These are phyloP conservation scores for Papiliotrema nemorosa DNA, from an alignment of 1,284 basidiomycete species.

Conservation along the genomic window DNA sequence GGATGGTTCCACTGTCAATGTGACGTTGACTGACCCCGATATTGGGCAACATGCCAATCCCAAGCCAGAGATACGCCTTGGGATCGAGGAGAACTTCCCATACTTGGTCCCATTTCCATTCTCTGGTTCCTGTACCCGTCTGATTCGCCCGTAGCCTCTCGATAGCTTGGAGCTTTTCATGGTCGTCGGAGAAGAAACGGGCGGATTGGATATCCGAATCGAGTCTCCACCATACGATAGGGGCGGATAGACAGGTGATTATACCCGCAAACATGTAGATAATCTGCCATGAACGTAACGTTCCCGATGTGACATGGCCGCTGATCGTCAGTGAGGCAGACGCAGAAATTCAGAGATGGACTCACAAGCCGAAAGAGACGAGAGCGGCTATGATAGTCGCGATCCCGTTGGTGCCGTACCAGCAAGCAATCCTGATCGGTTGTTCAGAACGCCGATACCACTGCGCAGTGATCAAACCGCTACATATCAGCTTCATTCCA, in stretches of 20 bases:
- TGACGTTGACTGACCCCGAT: too few relatives aligned
- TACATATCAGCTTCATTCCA: too few relatives aligned
- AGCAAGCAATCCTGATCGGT: conserved; percentile 34
- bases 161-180: conserved; percentile 37
- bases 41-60: conserved; percentile 39
- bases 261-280: conserved; percentile 46
- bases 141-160: conserved; percentile 45
- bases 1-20: too few relatives aligned
- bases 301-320: conserved; percentile 3
- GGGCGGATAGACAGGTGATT: conserved; percentile 43
- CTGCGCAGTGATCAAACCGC: conserved; percentile 24
- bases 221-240: conserved; percentile 32
- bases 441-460: conserved; percentile 41
- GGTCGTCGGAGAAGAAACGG: conserved; percentile 28
- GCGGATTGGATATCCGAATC: conserved; percentile 41
- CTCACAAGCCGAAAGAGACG: conserved; percentile 26
- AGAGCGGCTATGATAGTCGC: conserved; percentile 30
- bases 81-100: conserved; percentile 43
- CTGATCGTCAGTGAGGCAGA: too few relatives aligned
- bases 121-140: conserved; percentile 30
- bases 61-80: conserved; percentile 46
- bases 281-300: conserved; percentile 22
- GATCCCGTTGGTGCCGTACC: conserved; percentile 35
- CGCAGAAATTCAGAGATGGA: too few relatives aligned
- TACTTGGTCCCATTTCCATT: conserved; percentile 47